Evolutionary conservation across 2,329 filamentous ascomycete species (phyloP).

Genomic region (Clarireedia homoeocarpa): DNA sequence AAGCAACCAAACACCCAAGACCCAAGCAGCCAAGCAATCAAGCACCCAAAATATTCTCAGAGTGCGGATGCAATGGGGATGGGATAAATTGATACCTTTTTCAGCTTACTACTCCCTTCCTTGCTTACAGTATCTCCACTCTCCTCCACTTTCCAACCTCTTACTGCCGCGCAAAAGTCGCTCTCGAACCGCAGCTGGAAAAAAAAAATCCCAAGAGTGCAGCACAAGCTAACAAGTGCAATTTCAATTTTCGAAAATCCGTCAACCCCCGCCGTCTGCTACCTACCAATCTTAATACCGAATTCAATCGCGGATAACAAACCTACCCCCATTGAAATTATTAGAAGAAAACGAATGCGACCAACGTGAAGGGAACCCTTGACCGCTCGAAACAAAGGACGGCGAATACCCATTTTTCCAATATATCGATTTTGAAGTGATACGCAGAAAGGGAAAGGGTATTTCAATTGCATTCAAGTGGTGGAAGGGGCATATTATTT

Average conservation of each 20-base stretch:
- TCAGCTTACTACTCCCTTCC: neutral
- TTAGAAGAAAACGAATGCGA: neutral
- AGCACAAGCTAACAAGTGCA: neutral
- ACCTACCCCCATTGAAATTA: neutral
- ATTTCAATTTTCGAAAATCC: conserved; percentile 1
- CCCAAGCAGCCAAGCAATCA: neutral
- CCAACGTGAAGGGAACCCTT: neutral
- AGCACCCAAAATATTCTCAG: neutral
- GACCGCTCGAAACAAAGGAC: conserved; percentile 4
- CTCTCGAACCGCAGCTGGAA: too few relatives aligned
- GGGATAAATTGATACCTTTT: conserved; percentile 5
- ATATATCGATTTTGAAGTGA: conserved; percentile 12
- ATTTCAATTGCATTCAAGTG: conserved; percentile 6
- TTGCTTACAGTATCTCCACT: neutral
- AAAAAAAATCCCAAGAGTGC: too few relatives aligned
- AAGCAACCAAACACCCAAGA: neutral
- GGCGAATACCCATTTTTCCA: conserved; percentile 9
- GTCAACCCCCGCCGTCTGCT: neutral
- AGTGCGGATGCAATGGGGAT: neutral
- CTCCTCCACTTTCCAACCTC: neutral
- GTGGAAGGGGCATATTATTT: conserved; percentile 13
- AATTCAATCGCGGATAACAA: neutral
- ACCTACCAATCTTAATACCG: neutral
- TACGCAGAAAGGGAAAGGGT: conserved; percentile 8
- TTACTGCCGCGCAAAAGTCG: too few relatives aligned